Evolutionary conservation across 2,329 filamentous ascomycete genomes (phyloP), one percentile per base, ranked within the genome.

Genomic region (Exserohilum rostratum): DNA sequence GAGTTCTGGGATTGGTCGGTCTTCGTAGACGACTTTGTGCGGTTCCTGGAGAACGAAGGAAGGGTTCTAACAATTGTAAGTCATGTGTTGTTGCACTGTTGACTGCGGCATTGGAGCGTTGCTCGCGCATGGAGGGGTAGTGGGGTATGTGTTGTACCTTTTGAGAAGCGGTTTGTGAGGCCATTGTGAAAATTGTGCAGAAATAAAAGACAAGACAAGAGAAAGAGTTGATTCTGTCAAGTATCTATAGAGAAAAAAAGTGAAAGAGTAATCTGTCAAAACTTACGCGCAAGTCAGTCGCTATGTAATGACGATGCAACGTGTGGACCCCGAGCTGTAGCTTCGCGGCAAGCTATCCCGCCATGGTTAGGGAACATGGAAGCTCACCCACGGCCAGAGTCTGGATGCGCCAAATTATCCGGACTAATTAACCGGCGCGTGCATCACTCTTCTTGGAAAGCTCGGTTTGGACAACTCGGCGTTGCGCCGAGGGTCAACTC

Each of bases 41-140:
- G 87, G 83, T 66, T 89, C 89, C 77, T 93, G 86, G 67, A 96
- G 89, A 73, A 96, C 81, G 78, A 95, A 95, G 49, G 90, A 95
- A 64, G 89, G 85, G 77, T 95, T 95, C 89, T 76, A 40, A 5
- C 6, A 3, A 22, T 43, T 45, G 51, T 70, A 52, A 68, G 60
- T 37, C 34, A 40, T 53, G 5, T 17, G 22, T 17, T 46, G 20
- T 58, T 64, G 45, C 42, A 47, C 29, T 13, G 33, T 29, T 54
- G 57, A 44, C 53, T 49, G 55, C 56, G 49, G 39, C 57, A 50
- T 40, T 55, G 50, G 29, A 27, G 46, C 43, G 34, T 25, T 12
- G 17, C 13, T 42, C 50, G 50, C 48, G 54, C 45, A 56, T 65
- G 59, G 66, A 53, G 70, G 69, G 69, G 67, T 55, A 69, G 70